Base-by-base conservation (phyloP, 768 basidiomycete genomes). In the Clathrus columnatus region DNA sequence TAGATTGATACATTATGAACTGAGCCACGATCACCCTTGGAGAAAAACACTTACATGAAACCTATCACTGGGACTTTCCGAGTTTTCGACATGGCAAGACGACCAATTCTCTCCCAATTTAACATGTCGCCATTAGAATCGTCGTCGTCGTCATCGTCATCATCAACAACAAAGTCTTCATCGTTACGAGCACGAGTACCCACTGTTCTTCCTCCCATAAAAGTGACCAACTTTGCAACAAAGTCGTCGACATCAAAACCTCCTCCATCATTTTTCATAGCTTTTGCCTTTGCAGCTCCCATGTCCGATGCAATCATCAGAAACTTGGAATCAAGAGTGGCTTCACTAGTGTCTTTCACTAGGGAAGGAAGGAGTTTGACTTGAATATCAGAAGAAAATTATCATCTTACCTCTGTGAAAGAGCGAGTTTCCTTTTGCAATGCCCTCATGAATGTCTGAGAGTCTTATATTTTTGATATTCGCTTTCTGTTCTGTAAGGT, bases 231-330 rank as follows among this genome's bases (percentile, higher is more conserved):
- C 62, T 85, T 85, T 5, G 80, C 69, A 52, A 99, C 73, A 62
- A 94, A 97, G 54, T 97, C 93, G 60, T 95, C 91, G 41, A 88
- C 73, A 64, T 99, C 95, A 64, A 98, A 99, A 14, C 85, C 83
- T 53, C 89, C 87, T 0, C 81, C 81, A 51, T 89, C 91, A 0
- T 90, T 82, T 67, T 90, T 92, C 82, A 95, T 85, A 27, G 84
- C 83, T 27, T 90, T 87, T n/a, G 93, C 93, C 65, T 94, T 86
- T 61, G 85, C 83, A 1, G 89, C 85, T 44, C 86, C 82, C 62
- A 91, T 80, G 57, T 81, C 85, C 2, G 90, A 85, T 10, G 86
- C 82, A 65, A 82, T 80, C 1, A 87, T 69, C 24, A 98, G 79
- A 21, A 94, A 77, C 42, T 79, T 76, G 0, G 95, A 92, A 68